These are phyloP conservation scores for Mortierella sp. DNA, from an alignment of 371 early-diverging fungal species.

Conservation along the genomic window DNA sequence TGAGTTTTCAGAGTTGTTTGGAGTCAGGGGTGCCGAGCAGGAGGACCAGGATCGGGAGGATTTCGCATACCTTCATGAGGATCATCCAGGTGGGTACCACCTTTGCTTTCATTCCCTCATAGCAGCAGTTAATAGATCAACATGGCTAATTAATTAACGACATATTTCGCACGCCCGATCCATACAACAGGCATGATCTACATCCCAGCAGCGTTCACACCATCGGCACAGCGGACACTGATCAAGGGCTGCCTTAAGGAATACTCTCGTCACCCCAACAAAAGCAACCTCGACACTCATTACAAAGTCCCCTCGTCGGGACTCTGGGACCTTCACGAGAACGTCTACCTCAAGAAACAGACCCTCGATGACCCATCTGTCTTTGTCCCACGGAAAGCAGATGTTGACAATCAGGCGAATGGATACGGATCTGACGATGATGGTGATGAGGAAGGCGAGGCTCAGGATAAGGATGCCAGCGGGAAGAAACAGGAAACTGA, in stretches of 20 bases:
- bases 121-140: background rate
- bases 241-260: constrained; percentile 75
- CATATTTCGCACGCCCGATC: background rate
- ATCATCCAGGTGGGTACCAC: constrained; percentile 45
- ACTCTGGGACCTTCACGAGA: constrained; percentile 75
- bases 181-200: constrained; percentile 72
- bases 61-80: constrained; percentile 57
- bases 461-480: constrained; percentile 7
- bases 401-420: constrained; percentile 27
- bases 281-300: constrained; percentile 87
- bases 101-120: background rate
- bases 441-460: constrained; percentile 28
- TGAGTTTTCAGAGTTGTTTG: constrained; percentile 50
- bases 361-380: constrained; percentile 43
- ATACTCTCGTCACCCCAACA: constrained; percentile 81
- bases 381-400: constrained; percentile 52
- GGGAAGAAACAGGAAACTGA: background rate
- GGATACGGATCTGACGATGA: constrained; percentile 50
- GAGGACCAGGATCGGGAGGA: constrained; percentile 8
- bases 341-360: constrained; percentile 48
- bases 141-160: background rate
- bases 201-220: constrained; percentile 81
- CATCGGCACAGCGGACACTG: constrained; percentile 73
- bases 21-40: constrained; percentile 8
- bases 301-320: constrained; percentile 77